Evolutionary conservation across 495 filamentous ascomycete species (phyloP), one percentile per base, ranked within the genome.

Genomic region (Tuber melanosporum): DNA sequence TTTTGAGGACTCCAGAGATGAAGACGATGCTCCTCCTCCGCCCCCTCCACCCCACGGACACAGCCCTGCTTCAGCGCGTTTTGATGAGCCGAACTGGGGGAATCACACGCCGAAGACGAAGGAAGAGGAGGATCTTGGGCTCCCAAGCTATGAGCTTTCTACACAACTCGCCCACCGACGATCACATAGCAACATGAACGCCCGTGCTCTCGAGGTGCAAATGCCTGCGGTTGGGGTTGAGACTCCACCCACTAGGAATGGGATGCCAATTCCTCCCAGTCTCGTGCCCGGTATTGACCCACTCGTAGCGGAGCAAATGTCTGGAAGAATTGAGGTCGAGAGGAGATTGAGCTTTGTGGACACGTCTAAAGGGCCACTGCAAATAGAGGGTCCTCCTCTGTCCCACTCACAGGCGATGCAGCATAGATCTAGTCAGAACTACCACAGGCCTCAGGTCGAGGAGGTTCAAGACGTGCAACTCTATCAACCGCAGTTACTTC

Each of bases 41-140:
- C 82, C 82, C 5, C 82, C 81, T 3, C 81, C 82, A 0, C 82
- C 78, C 10, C 82, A 83, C 71, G 79, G 75, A 66, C 75, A 70
- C 26, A 81, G 74, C 14, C 79, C 78, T 45, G 49, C 22, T 62
- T 78, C 79, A 10, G 45, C 74, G 41, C 74, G 75, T 42, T 76
- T 80, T 41, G 81, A 83, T 74, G 81, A 82, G 20, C 81, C 75
- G 2, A 76, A 82, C 75, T 83, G 81, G 81, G 81, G 80, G n/a
- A 82, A 78, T 69, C 71, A 78, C 72, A 75, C 72, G 12, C 70
- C 73, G 36, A 73, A 81, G 41, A 70, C 76, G 19, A 39, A 47
- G 32, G 62, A 66, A 39, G 78, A 73, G 36, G 81, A 82, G 74
- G 70, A 52, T n/a, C 70, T 77, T 70, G 79, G 80, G 36, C 80